A percentile compares a stretch with the other conserved stretches of the same genome.
Conservation (phyloP, 1,284 basidiomycete genomes). For the Trichosporon sp. region DNA sequence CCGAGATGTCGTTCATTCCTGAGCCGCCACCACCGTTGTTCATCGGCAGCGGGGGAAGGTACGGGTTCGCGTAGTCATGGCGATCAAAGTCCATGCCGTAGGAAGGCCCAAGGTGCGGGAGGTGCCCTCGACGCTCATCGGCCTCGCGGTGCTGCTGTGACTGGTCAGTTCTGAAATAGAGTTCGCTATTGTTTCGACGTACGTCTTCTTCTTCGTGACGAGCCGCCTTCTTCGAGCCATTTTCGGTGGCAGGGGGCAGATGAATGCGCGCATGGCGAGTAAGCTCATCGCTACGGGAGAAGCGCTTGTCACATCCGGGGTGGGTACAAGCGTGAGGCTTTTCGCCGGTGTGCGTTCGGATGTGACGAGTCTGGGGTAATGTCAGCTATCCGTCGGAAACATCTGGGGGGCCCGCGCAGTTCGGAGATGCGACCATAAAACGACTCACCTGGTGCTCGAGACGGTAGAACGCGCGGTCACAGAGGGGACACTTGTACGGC, state of each 20-base stretch:
- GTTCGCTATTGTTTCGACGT: conserved; percentile 33
- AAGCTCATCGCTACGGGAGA: conserved; percentile 94
- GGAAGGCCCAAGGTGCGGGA: conserved; percentile 51
- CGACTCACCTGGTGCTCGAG: conserved; percentile 84
- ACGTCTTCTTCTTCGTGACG: conserved; percentile 48
- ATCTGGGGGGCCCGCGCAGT: conserved; percentile 2
- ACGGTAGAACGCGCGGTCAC: conserved; percentile 84
- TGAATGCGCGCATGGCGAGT: conserved; percentile 96
- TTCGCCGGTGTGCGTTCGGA: conserved; percentile 96
- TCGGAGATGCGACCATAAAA: background rate
- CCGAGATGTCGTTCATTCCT: conserved; percentile 61
- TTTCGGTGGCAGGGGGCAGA: conserved; percentile 56
- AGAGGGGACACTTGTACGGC: conserved; percentile 95
- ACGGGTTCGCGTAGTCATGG: conserved; percentile 45
- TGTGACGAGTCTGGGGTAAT: conserved; percentile 82
- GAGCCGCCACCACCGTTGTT: conserved; percentile 38
- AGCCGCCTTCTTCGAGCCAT: conserved; percentile 41
- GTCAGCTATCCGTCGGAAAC: conserved; percentile 8
- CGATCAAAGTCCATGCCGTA: conserved; percentile 55
- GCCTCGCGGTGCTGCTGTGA: conserved; percentile 27
- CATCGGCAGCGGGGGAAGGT: conserved; percentile 43
- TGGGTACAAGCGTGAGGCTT: conserved; percentile 94
- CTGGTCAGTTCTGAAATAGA: conserved; percentile 15
- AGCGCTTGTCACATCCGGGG: conserved; percentile 95
- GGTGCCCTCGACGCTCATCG: conserved; percentile 44